phyloP scores from a whole-genome alignment of 176 grass and related monocot species.

The Triticum dicoccoides region DNA sequence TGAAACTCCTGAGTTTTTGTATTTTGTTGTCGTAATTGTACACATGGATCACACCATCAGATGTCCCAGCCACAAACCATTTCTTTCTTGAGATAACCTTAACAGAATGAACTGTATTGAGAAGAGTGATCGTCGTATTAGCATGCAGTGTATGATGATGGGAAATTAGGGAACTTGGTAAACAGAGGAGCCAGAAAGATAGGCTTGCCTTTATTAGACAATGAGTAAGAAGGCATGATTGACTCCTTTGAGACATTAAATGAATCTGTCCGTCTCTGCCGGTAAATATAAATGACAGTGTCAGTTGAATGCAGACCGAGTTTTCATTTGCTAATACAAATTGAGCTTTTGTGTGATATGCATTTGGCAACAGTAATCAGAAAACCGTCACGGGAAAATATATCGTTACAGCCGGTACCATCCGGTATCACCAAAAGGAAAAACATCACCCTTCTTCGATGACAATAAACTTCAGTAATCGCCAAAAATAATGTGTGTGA shows the following conservation, averaged over 20 bases:
- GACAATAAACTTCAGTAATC: background rate
- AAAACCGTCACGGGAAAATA: background rate
- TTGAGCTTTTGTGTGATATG: background rate
- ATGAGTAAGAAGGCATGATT: background rate
- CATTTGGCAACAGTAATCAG: too few relatives aligned
- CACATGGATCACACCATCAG: background rate
- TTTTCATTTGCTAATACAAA: background rate
- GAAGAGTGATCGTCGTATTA: background rate
- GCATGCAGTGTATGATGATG: too few relatives aligned
- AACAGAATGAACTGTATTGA: background rate
- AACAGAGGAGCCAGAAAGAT: too few relatives aligned
- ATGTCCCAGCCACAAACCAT: background rate
- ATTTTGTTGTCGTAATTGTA: background rate
- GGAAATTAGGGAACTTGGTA: too few relatives aligned
- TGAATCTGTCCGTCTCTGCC: background rate
- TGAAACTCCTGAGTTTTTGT: background rate
- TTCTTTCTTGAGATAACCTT: background rate
- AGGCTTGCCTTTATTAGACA: background rate
- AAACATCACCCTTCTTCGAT: background rate
- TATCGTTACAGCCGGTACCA: too few relatives aligned
- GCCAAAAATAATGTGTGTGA: background rate
- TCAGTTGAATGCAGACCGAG: too few relatives aligned
- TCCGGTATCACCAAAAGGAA: too few relatives aligned
- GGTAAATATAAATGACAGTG: background rate
- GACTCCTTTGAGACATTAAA: background rate